A percentile compares a stretch with the other conserved stretches of the same genome.
These are phyloP conservation scores for Jaltomata sinuosa DNA, from an alignment of 257 asterid genomes.

Conservation along the genomic window DNA sequence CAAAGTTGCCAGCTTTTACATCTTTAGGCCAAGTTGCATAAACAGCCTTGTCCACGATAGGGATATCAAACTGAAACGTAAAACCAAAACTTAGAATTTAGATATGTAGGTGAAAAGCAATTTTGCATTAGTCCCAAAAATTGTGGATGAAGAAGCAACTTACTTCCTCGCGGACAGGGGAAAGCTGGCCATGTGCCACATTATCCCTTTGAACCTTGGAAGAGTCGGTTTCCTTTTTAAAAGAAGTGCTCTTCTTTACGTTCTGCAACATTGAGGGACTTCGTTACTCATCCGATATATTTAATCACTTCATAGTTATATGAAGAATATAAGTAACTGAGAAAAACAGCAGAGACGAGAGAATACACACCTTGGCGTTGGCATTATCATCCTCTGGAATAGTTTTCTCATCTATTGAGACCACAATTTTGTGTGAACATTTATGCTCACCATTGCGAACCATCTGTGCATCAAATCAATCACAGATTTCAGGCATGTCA, in stretches of 20 bases:
- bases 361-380: constrained; percentile 17
- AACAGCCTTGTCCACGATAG: constrained; percentile 42
- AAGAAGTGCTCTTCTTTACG: constrained; percentile 36
- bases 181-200: constrained; percentile 27
- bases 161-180: constrained; percentile 63
- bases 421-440: constrained; percentile 37
- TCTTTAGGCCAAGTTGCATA: constrained; percentile 38
- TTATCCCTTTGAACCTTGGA: constrained; percentile 17
- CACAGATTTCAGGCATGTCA: not conserved
- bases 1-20: constrained; percentile 19
- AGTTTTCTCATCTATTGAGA: constrained; percentile 64
- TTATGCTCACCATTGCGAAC: constrained; percentile 81
- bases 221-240: constrained; percentile 24
- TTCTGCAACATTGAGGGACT: constrained; percentile 8
- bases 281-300: not conserved
- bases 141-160: constrained; percentile 12
- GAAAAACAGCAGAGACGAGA: not conserved
- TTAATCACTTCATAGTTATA: not conserved
- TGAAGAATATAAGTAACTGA: not conserved
- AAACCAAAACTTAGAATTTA: not conserved
- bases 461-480: constrained; percentile 42
- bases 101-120: not conserved
- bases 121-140: not conserved
- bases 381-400: constrained; percentile 53
- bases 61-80: constrained; percentile 5